Conservation (phyloP, 768 basidiomycete genomes). For the Rhizopogon sp. region DNA sequence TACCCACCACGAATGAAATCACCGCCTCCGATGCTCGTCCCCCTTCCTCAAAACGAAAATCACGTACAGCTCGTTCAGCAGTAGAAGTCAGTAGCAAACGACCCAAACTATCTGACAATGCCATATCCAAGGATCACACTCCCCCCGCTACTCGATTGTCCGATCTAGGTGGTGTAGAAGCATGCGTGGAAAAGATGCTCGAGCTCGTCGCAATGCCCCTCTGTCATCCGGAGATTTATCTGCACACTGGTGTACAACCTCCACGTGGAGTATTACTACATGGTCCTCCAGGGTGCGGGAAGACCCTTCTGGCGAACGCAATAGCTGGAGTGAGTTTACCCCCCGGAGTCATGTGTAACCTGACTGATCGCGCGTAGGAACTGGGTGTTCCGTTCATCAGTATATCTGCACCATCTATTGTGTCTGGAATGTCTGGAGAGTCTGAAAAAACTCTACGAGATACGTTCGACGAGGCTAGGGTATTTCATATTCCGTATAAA, state of each 20-base stretch:
- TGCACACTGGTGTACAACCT: conserved; percentile 88
- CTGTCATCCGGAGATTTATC: conserved; percentile 91
- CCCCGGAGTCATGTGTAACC: background rate
- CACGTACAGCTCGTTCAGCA: conserved; percentile 42
- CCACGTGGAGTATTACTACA: conserved; percentile 90
- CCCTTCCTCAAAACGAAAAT: conserved; percentile 54
- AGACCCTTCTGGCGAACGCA: conserved; percentile 90
- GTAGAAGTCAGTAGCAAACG: conserved; percentile 57
- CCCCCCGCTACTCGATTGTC: conserved; percentile 76
- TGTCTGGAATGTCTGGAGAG: conserved; percentile 98
- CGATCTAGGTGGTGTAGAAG: conserved; percentile 83
- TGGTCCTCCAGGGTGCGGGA: conserved; percentile 96
- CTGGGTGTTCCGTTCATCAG: conserved; percentile 89
- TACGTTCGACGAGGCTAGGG: conserved; percentile 96
- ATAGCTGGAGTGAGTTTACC: conserved; percentile 77
- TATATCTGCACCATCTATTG: conserved; percentile 92
- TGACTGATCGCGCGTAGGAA: conserved; percentile 49
- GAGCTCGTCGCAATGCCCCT: conserved; percentile 97
- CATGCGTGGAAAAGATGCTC: conserved; percentile 86
- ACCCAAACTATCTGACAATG: conserved; percentile 35
- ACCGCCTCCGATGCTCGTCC: conserved; percentile 8
- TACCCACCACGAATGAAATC: conserved; percentile 8
- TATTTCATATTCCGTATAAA: conserved; percentile 24
- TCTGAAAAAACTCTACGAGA: conserved; percentile 95
- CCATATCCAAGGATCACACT: conserved; percentile 41